Conservation (phyloP, 129 eudicot genomes). For the Pittosporum tobira region DNA sequence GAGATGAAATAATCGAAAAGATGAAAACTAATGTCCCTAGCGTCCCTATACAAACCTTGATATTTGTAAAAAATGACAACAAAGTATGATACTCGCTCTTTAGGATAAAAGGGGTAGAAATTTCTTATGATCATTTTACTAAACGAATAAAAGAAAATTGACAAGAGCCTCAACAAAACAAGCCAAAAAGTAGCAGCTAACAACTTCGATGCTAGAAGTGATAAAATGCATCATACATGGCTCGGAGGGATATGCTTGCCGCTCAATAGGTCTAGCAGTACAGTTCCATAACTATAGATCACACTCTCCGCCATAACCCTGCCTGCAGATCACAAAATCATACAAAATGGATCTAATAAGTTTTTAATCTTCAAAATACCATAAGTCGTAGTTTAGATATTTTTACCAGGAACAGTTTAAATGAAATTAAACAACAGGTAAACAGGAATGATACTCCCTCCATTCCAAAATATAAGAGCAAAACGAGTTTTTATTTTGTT, state of each 20-base stretch:
- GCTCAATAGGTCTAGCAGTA: constrained; percentile 58
- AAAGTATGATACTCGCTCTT: neutral
- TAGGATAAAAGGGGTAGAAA: neutral
- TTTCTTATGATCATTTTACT: neutral
- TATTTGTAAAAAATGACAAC: no score
- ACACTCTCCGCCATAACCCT: constrained; percentile 70
- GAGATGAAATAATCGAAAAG: no score
- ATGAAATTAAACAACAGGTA: neutral
- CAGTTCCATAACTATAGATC: constrained; percentile 68
- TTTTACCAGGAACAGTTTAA: neutral
- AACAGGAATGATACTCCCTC: no score
- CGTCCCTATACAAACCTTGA: neutral
- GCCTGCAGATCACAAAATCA: constrained; percentile 33
- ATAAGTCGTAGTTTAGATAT: neutral
- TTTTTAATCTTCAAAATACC: neutral
- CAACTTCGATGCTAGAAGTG: constrained; percentile 2
- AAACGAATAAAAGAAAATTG: neutral
- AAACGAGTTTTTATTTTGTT: no score
- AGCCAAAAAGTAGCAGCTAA: neutral
- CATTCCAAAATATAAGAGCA: no score
- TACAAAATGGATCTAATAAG: constrained; percentile 10
- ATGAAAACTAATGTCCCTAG: no score
- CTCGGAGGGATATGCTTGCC: constrained; percentile 79
- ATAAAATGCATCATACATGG: constrained; percentile 39
- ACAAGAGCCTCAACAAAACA: neutral